A percentile compares a stretch with the other conserved stretches of the same genome.
These are phyloP conservation scores for Pestalotiopsis sp. DNA, from an alignment of 2,329 filamentous ascomycete species.

Conservation along the genomic window DNA sequence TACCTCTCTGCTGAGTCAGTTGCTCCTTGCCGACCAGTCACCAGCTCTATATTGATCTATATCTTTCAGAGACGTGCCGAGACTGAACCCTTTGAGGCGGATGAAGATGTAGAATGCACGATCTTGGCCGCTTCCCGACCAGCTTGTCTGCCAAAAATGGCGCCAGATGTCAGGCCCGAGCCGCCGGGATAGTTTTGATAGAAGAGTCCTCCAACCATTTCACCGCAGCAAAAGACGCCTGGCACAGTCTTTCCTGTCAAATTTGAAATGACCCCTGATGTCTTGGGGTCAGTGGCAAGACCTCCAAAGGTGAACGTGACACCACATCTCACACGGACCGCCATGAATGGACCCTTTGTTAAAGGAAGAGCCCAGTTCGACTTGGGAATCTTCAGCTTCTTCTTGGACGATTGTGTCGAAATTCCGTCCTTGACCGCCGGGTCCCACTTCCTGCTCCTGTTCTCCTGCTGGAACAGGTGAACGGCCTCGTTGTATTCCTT, in stretches of 20 bases:
- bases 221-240: slow-evolving; percentile 62
- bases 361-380: slow-evolving; percentile 68
- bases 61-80: not conserved
- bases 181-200: slow-evolving; percentile 67
- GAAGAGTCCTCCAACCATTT: slow-evolving; percentile 69
- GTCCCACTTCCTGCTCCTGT: slow-evolving; percentile 53
- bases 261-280: slow-evolving; percentile 49
- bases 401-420: slow-evolving; percentile 56
- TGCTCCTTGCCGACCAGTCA: no score
- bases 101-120: not conserved
- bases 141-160: slow-evolving; percentile 51
- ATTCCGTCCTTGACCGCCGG: slow-evolving; percentile 63
- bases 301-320: slow-evolving; percentile 73
- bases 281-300: slow-evolving; percentile 56
- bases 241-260: slow-evolving; percentile 47
- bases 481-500: slow-evolving; percentile 62
- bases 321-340: slow-evolving; percentile 66
- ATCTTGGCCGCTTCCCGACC: slow-evolving; percentile 36
- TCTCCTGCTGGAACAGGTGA: slow-evolving; percentile 44
- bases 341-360: slow-evolving; percentile 59
- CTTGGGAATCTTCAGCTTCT: slow-evolving; percentile 53
- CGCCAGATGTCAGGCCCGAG: slow-evolving; percentile 61
- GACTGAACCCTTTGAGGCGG: not conserved
- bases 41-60: not conserved
- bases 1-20: not conserved